phyloP scores from a whole-genome alignment of 208 protist species.

The Leishmania braziliensis region DNA sequence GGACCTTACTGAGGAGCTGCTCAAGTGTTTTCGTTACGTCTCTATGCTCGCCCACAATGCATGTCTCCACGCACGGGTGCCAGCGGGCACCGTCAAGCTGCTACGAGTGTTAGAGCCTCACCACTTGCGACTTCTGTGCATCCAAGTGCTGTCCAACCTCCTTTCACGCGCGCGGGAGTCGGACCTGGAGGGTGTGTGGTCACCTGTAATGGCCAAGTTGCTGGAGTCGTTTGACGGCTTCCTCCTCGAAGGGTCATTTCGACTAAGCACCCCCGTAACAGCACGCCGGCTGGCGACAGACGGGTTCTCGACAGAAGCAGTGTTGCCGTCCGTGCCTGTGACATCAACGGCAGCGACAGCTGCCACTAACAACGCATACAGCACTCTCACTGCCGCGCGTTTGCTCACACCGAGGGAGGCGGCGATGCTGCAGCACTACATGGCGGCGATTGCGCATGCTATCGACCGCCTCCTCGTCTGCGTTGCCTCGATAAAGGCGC shows the following conservation, averaged over 20 bases:
- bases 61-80: conserved; percentile 32
- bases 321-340: neutral
- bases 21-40: conserved; percentile 66
- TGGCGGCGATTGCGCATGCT: conserved; percentile 24
- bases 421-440: conserved; percentile 24
- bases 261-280: neutral
- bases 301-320: neutral
- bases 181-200: conserved; percentile 26
- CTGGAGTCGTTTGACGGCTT: conserved; percentile 20
- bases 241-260: conserved; percentile 6
- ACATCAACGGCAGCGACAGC: neutral
- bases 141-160: conserved; percentile 48
- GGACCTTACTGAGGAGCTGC: conserved; percentile 65
- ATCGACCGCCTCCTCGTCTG: conserved; percentile 28
- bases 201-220: conserved; percentile 27
- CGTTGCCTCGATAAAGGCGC: conserved; percentile 23
- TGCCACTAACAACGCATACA: neutral
- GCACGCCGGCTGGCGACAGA: neutral
- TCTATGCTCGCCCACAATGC: conserved; percentile 35
- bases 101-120: conserved; percentile 43
- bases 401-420: conserved; percentile 15
- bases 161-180: conserved; percentile 24
- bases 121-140: conserved; percentile 55
- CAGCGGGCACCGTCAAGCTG: conserved; percentile 33
- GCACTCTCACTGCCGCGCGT: neutral